Conservation (phyloP, 805 yeast species). For the Zygotorulaspora florentina region DNA sequence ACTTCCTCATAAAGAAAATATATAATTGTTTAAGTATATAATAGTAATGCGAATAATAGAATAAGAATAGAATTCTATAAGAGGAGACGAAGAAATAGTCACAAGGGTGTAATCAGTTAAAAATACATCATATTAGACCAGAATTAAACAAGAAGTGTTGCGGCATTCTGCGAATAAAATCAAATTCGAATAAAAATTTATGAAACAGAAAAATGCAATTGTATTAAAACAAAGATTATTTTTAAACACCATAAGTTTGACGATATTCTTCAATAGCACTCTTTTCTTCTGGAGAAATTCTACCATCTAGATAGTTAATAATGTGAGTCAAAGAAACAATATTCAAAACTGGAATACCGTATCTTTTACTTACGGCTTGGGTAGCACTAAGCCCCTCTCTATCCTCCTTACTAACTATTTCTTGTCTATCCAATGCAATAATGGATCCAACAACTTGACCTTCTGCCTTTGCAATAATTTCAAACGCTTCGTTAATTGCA, state of each 20-base stretch:
- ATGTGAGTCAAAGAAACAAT: conserved; percentile 78
- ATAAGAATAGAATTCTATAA: background rate
- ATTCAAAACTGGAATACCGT: conserved; percentile 76
- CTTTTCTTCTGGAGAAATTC: conserved; percentile 55
- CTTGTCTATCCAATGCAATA: conserved; percentile 94
- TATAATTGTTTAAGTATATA: background rate
- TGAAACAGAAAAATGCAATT: background rate
- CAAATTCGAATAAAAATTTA: background rate
- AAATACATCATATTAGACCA: conserved; percentile 9
- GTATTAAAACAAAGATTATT: background rate
- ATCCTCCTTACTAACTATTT: conserved; percentile 61
- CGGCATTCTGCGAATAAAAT: background rate
- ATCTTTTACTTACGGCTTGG: conserved; percentile 65
- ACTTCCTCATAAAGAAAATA: background rate
- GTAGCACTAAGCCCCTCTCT: conserved; percentile 62
- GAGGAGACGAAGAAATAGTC: background rate
- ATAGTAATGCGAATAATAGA: conserved; percentile 1
- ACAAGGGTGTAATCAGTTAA: conserved; percentile 13
- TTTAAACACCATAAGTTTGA: conserved; percentile 37
- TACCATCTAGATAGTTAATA: conserved; percentile 53
- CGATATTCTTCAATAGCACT: conserved; percentile 55
- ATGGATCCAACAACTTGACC: conserved; percentile 81
- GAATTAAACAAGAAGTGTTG: conserved; percentile 3
- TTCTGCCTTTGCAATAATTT: conserved; percentile 60
- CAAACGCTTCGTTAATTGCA: conserved; percentile 91